A percentile compares a stretch with the other conserved stretches of the same genome.
phyloP scores from a whole-genome alignment of 371 early-diverging fungal genomes.

The Mortierella sp. region DNA sequence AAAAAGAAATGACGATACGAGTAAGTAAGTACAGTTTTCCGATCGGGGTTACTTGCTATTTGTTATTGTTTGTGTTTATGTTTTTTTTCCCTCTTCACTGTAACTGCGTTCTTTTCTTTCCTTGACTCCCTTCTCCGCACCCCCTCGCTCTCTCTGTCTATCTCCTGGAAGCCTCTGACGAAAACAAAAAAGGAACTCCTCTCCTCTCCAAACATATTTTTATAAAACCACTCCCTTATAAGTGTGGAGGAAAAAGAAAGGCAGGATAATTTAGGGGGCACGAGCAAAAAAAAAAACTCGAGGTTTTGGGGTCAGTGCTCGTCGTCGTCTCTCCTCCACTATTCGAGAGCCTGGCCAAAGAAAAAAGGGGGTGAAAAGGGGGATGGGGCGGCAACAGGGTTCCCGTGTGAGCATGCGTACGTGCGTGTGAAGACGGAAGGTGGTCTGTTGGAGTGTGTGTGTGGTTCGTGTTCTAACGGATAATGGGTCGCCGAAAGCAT shows the following conservation, averaged over 20 bases:
- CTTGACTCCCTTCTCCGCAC: neutral
- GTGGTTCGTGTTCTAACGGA: neutral
- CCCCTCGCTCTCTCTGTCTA: neutral
- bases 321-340: neutral
- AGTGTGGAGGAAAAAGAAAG: neutral
- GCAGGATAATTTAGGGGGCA: neutral
- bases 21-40: neutral
- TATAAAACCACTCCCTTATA: neutral
- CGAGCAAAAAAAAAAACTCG: neutral
- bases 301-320: conserved; percentile 8
- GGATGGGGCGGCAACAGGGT: neutral
- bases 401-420: neutral
- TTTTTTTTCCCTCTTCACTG: neutral
- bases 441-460: neutral
- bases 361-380: neutral
- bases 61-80: neutral
- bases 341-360: conserved; percentile 1
- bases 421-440: neutral
- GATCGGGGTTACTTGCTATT: neutral
- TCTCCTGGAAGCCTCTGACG: neutral
- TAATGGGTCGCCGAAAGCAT: neutral
- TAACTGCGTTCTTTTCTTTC: neutral
- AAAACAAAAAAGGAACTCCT: neutral
- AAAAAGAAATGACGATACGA: conserved; percentile 5
- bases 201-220: no score